Percentiles rank a stretch among this genome's conserved stretches.
phyloP scores from a whole-genome alignment of 1,284 basidiomycete species.

The Hemileia vastatrix region DNA sequence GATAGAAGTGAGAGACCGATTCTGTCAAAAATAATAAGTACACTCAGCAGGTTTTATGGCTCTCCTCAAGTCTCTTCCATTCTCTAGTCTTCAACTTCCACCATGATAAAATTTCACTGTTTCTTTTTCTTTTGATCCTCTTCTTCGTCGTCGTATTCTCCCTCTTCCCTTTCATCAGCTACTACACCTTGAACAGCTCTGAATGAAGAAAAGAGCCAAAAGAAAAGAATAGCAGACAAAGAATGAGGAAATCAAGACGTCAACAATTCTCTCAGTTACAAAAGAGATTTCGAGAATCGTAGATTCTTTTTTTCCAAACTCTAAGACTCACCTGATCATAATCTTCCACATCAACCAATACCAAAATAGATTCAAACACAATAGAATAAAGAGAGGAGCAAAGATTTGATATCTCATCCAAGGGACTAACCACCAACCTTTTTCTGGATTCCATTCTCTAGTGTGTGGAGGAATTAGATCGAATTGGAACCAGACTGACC shows the following conservation, averaged over 20 bases:
- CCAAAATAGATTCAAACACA: slow-evolving; percentile 67
- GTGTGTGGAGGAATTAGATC: slow-evolving; percentile 51
- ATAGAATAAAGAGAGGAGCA: slow-evolving; percentile 61
- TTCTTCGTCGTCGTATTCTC: slow-evolving; percentile 29
- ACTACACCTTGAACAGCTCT: slow-evolving; percentile 23
- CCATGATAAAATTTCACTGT: too few species aligned
- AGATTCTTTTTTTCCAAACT: too few species aligned
- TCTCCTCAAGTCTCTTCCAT: too few species aligned
- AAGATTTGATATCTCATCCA: slow-evolving; percentile 63
- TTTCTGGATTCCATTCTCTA: slow-evolving; percentile 44
- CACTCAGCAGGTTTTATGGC: too few species aligned
- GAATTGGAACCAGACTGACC: slow-evolving; percentile 74
- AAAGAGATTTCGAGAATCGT: neutral
- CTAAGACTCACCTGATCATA: neutral
- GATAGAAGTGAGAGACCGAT: too few species aligned
- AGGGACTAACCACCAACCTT: slow-evolving; percentile 60
- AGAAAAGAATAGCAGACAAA: neutral
- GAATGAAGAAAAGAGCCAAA: neutral
- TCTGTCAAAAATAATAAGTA: too few species aligned
- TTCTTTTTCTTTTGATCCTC: too few species aligned
- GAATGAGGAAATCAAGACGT: neutral
- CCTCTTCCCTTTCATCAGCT: slow-evolving; percentile 32
- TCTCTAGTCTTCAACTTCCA: too few species aligned
- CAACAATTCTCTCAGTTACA: too few species aligned
- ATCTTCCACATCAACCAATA: slow-evolving; percentile 26